These are phyloP conservation scores for Pilaira anomala DNA, from an alignment of 192 early-diverging fungal species.

Conservation along the genomic window DNA sequence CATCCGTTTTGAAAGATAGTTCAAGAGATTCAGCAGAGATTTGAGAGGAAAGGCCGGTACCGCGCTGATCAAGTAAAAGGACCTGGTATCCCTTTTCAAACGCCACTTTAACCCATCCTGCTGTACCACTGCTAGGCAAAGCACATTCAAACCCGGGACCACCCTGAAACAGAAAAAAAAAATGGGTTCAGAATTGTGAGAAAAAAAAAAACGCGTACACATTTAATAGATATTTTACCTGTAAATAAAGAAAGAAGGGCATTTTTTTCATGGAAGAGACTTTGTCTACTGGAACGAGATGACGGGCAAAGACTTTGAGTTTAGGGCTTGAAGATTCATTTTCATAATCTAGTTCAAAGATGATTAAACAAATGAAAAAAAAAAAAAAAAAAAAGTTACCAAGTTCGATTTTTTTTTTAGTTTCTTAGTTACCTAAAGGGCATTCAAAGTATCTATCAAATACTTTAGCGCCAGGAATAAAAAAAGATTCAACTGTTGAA, in stretches of 20 bases:
- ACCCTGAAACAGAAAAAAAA: constrained; percentile 42
- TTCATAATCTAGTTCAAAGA: constrained; percentile 3
- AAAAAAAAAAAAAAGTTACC: neutral
- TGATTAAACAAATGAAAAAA: neutral
- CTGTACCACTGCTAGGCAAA: constrained; percentile 42
- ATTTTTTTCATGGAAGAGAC: constrained; percentile 44
- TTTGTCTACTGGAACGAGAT: constrained; percentile 53
- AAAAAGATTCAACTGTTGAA: constrained; percentile 44
- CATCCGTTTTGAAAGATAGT: constrained; percentile 40
- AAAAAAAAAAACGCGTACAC: neutral
- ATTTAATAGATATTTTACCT: constrained; percentile 23
- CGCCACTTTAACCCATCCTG: constrained; percentile 53
- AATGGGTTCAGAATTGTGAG: neutral
- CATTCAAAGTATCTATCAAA: constrained; percentile 58
- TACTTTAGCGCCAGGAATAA: constrained; percentile 53
- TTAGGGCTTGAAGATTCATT: constrained; percentile 16
- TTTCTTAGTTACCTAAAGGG: constrained; percentile 50
- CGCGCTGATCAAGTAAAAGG: constrained; percentile 66
- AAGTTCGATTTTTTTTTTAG: neutral
- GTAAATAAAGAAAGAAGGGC: constrained; percentile 56
- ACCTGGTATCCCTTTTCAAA: constrained; percentile 63
- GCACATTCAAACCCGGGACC: constrained; percentile 55
- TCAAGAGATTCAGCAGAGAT: constrained; percentile 51
- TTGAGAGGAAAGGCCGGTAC: constrained; percentile 61
- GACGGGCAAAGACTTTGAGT: constrained; percentile 52